Percentiles rank a stretch among this genome's conserved stretches.
Evolutionary conservation across 768 basidiomycete species (phyloP).

Genomic region (Boletus tomentosulus): DNA sequence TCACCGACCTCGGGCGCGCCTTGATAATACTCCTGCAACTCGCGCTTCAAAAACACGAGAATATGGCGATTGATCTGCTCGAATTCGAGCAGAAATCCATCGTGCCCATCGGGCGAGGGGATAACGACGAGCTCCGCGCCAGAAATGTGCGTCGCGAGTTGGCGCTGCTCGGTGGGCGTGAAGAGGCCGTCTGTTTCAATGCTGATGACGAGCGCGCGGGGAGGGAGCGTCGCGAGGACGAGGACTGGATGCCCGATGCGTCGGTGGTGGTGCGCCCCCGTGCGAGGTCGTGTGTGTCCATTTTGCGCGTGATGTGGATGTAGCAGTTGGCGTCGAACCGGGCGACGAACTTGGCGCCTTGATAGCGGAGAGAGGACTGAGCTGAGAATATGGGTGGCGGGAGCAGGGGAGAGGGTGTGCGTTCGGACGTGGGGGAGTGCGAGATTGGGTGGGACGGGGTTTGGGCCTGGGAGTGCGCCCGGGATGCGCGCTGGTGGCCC

Average conservation of each 20-base stretch:
- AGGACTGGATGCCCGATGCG: background rate
- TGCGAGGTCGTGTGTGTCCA: constrained; percentile 91
- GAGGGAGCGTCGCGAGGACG: constrained; percentile 64
- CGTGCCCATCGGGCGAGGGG: constrained; percentile 86
- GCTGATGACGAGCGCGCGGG: constrained; percentile 78
- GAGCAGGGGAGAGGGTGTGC: background rate
- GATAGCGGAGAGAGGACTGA: constrained; percentile 94
- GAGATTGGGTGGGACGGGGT: constrained; percentile 11
- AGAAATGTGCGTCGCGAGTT: constrained; percentile 77
- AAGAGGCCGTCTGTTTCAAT: constrained; percentile 94
- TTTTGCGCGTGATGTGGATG: constrained; percentile 70
- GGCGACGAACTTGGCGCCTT: constrained; percentile 93
- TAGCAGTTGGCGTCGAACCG: constrained; percentile 99
- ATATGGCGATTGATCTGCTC: constrained; percentile 86
- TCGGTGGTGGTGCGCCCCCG: constrained; percentile 43
- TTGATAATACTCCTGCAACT: constrained; percentile 70
- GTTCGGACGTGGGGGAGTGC: constrained; percentile 12
- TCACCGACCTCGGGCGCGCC: constrained; percentile 20
- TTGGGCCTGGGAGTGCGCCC: constrained; percentile 29
- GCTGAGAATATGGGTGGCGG: constrained; percentile 66
- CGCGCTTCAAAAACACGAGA: constrained; percentile 61
- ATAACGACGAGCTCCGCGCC: constrained; percentile 79
- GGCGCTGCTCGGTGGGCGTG: constrained; percentile 83
- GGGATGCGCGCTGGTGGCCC: constrained; percentile 53
- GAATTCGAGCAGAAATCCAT: constrained; percentile 96